phyloP scores from a whole-genome alignment of 257 asterid genomes.

The Solanum sejunctum region DNA sequence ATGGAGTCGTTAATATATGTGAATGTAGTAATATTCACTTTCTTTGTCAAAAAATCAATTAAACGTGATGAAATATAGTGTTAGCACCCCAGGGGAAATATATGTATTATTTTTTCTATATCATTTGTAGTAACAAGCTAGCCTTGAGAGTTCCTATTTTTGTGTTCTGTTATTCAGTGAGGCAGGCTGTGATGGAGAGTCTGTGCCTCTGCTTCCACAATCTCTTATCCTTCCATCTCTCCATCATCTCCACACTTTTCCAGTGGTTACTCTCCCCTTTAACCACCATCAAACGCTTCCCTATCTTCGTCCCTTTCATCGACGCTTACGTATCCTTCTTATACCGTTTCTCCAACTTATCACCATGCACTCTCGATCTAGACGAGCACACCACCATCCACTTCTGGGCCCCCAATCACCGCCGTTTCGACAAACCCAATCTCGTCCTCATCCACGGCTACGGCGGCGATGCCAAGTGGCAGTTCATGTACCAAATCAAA shows the following conservation, averaged over 20 bases:
- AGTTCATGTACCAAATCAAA: slow-evolving; percentile 32
- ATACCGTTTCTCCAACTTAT: slow-evolving; percentile 41
- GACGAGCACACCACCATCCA: slow-evolving; percentile 56
- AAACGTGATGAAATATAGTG: too few relatives aligned
- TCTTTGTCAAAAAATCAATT: too few relatives aligned
- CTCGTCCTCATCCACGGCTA: slow-evolving; percentile 52
- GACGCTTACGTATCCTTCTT: slow-evolving; percentile 40
- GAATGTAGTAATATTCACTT: too few relatives aligned
- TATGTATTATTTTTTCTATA: too few relatives aligned
- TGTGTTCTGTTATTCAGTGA: not conserved
- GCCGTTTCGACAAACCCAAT: slow-evolving; percentile 38
- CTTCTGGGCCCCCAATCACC: slow-evolving; percentile 44
- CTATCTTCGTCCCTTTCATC: slow-evolving; percentile 22
- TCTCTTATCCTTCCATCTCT: slow-evolving; percentile 28
- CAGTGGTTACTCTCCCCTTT: slow-evolving; percentile 12
- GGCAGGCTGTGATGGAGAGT: slow-evolving; percentile 20
- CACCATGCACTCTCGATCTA: slow-evolving; percentile 30
- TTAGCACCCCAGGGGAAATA: too few relatives aligned
- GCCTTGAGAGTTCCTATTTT: not conserved
- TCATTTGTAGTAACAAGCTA: too few relatives aligned
- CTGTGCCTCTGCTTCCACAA: slow-evolving; percentile 12
- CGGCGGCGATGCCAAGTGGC: slow-evolving; percentile 59
- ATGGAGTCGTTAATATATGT: too few relatives aligned
- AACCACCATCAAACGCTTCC: slow-evolving; percentile 30
- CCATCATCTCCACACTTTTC: slow-evolving; percentile 13